Evolutionary conservation across 2,329 filamentous ascomycete genomes (phyloP).

Genomic region (Calonectria naviculata): DNA sequence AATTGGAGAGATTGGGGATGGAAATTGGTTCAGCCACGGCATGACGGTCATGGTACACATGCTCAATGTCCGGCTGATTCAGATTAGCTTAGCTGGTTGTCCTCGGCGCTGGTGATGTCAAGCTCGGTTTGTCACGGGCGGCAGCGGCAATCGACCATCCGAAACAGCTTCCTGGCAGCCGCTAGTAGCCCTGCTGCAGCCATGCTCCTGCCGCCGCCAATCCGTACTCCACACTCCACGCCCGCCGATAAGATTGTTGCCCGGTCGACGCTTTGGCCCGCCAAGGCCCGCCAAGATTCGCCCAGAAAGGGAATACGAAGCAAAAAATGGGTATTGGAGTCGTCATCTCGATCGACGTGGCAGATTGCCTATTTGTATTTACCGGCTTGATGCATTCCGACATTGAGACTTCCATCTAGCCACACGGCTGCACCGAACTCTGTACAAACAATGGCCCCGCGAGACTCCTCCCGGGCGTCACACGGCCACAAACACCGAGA

Average conservation of each 20-base stretch:
- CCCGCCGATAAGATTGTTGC: constrained; percentile 52
- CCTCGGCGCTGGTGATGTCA: constrained; percentile 44
- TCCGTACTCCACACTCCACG: constrained; percentile 19
- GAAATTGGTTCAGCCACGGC: constrained; percentile 21
- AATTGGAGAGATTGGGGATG: constrained; percentile 19
- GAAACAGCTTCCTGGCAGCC: no score
- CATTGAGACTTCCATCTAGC: constrained; percentile 39
- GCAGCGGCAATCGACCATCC: constrained; percentile 40
- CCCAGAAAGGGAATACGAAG: constrained; percentile 36
- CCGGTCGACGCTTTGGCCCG: constrained; percentile 49
- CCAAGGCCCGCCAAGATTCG: constrained; percentile 31
- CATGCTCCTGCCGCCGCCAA: no score
- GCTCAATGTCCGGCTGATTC: constrained; percentile 34
- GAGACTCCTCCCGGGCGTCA: constrained; percentile 46
- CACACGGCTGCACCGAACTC: constrained; percentile 23
- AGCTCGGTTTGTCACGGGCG: constrained; percentile 52
- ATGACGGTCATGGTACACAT: constrained; percentile 33
- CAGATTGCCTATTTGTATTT: constrained; percentile 18
- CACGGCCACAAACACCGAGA: constrained; percentile 38
- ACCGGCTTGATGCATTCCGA: constrained; percentile 13
- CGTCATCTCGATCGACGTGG: constrained; percentile 24
- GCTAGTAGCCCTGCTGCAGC: no score
- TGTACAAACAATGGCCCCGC: constrained; percentile 47
- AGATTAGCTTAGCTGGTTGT: constrained; percentile 19
- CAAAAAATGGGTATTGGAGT: constrained; percentile 22